Conservation (phyloP, 2,329 filamentous ascomycete genomes). For the Thyridium curvatum region DNA sequence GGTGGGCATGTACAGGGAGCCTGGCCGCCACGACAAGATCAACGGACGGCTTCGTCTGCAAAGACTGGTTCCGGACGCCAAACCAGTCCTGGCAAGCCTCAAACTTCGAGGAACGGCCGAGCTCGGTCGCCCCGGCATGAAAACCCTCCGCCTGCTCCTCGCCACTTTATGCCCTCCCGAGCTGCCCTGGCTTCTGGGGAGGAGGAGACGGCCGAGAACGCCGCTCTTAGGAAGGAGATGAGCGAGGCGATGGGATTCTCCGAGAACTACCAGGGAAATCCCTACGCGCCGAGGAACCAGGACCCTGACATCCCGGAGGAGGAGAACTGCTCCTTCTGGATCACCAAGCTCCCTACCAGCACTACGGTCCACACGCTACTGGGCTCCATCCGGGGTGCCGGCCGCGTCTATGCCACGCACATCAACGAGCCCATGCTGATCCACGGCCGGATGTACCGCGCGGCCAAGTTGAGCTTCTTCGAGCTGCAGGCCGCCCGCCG, state of each 20-base stretch:
- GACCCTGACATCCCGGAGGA: conserved; percentile 29
- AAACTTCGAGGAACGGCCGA: too few species aligned
- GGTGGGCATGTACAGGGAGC: too few species aligned
- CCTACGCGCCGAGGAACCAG: conserved; percentile 25
- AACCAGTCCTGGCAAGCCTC: too few species aligned
- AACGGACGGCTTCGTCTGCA: too few species aligned
- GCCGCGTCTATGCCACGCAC: conserved; percentile 44
- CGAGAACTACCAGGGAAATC: conserved; percentile 31
- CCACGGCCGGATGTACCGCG: conserved; percentile 26
- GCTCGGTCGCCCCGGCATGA: too few species aligned
- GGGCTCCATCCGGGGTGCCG: conserved; percentile 32
- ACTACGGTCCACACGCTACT: conserved; percentile 27
- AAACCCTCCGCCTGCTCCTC: too few species aligned
- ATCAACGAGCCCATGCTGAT: conserved; percentile 40
- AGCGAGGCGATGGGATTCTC: conserved; percentile 17
- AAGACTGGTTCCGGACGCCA: too few species aligned
- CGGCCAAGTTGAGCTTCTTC: conserved; percentile 46
- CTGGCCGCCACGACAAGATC: too few species aligned
- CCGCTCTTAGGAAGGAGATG: too few species aligned
- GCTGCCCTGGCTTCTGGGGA: too few species aligned
- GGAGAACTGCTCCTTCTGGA: conserved; percentile 45
- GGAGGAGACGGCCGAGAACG: too few species aligned
- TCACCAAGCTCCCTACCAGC: conserved; percentile 43
- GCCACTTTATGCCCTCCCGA: too few species aligned
- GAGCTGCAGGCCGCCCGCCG: conserved; percentile 27